phyloP scores from a whole-genome alignment of 768 basidiomycete species.

The Cyclocybe aegerita region DNA sequence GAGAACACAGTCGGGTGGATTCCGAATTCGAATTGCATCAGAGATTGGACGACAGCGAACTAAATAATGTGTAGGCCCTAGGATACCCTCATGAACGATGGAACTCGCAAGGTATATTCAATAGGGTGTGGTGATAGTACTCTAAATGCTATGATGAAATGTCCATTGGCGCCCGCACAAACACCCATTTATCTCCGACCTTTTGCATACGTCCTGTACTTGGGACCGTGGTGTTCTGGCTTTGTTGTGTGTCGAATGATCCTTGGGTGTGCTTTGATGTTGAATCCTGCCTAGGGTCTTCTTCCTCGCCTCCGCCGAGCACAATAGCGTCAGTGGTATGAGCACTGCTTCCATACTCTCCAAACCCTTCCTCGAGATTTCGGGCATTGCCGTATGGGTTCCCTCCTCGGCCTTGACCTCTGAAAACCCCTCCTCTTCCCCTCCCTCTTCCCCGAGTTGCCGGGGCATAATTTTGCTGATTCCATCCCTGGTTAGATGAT shows the following conservation, averaged over 20 bases:
- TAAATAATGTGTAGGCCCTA: slow-evolving; percentile 36
- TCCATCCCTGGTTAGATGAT: slow-evolving; percentile 1
- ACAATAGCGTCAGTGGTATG: slow-evolving; percentile 57
- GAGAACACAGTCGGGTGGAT: slow-evolving; percentile 18
- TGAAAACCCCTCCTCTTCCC: slow-evolving; percentile 30
- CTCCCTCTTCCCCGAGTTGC: slow-evolving; percentile 30
- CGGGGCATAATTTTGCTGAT: slow-evolving; percentile 1
- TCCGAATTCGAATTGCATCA: slow-evolving; percentile 47
- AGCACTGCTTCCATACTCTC: slow-evolving; percentile 25
- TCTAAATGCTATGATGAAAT: slow-evolving; percentile 22
- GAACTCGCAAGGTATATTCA: too few relatives aligned
- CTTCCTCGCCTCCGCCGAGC: slow-evolving; percentile 45
- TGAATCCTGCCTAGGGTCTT: background rate
- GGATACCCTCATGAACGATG: slow-evolving; percentile 14
- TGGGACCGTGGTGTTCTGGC: slow-evolving; percentile 4
- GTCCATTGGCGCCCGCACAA: slow-evolving; percentile 43
- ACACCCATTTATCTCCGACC: slow-evolving; percentile 73
- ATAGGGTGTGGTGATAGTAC: slow-evolving; percentile 13
- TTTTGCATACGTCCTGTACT: slow-evolving; percentile 59
- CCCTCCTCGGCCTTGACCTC: slow-evolving; percentile 41
- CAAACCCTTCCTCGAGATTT: slow-evolving; percentile 35
- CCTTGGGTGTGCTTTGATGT: slow-evolving; percentile 4
- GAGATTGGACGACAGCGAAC: slow-evolving; percentile 39
- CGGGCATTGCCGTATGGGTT: slow-evolving; percentile 47
- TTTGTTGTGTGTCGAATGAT: slow-evolving; percentile 14